Evolutionary conservation across 2,329 filamentous ascomycete genomes (phyloP), one percentile per base, ranked within the genome.

Genomic region (Cytospora paraplurivora): DNA sequence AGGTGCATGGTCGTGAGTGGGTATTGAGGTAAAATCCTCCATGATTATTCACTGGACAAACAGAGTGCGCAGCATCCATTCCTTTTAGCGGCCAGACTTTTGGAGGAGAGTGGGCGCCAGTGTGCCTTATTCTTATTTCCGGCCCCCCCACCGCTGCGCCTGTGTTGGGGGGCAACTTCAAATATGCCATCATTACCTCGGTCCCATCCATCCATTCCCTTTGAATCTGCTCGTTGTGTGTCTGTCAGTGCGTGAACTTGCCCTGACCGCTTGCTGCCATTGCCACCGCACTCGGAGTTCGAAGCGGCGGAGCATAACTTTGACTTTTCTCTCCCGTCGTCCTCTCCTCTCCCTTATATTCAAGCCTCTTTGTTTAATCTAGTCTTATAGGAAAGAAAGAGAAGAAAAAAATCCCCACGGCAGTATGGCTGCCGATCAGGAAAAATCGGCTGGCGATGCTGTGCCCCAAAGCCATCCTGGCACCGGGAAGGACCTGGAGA

Each of bases 361-460:
- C 2, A 33, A 33, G 49, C n/a, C 6, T 35, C 33, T n/a, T 54
- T 49, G 21, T 17, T 32, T 12, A 7, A 41, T 38, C 37, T 33
- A 27, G 33, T 35, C 8, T 32, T n/a, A 17, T 21, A 19, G 32
- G n/a, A n/a, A n/a, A n/a, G n/a, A n/a, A n/a, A n/a, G n/a, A n/a
- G n/a, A n/a, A 19, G 49, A 21, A 33, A 19, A 51, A n/a, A 33
- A 33, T n/a, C 59, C 58, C 53, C 50, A 37, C 41, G 35, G 47
- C 32, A 27, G 52, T 17, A 65, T 65, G 60, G 35, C 62, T 54
- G 13, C 51, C 52, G 59, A 49, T 44, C 55, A 57, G 55, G 63
- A 63, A 37, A 52, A 44, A 27, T 60, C 32, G 11, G 47, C 59
- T 44, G 56, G 61, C 60, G 41, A 44, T 37, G 53, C 47, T 52